Evolutionary conservation across 768 basidiomycete genomes (phyloP), one percentile per base, ranked within the genome.

Genomic region (Arthromyces matolae): DNA sequence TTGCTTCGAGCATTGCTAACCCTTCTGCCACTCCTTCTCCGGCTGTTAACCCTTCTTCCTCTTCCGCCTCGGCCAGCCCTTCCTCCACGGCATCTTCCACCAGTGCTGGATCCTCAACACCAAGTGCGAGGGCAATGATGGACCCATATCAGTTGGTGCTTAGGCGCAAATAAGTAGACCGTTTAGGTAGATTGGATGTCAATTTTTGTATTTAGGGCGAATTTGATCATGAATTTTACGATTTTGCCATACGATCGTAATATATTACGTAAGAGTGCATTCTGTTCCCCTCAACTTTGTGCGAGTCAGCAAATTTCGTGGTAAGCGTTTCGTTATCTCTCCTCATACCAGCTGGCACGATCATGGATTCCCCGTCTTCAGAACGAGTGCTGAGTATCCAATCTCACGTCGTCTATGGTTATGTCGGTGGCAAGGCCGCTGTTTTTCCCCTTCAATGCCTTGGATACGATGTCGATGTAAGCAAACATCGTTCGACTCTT

Each of bases 391-490:
- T 97, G 33, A 93, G 90, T 57, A 80, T 97, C 41, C 95, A 98
- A 59, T 92, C 89, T 2, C 95, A 97, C 59, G 95, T 97, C 49
- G 81, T 86, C 8, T 91, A 84, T 55, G 95, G 95, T 39, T 97
- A 95, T 60, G 95, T 94, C 6, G 95, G 94, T 49, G 84, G 84
- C 22, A 89, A 88, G 62, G 86, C 85, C 8, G 85, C 86, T 0
- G 77, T 82, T 5, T 88, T 87, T 57, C 84, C 86, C 1, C 80
- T 81, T 54, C 95, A 80, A 74, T 90, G 76, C 51, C 79, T 98
- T 36, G 95, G 93, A 9, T 98, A 86, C 67, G 93, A 99, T 56
- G 94, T 98, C 36, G 96, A 99, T 72, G 92, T 91, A 64, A 66
- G 79, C 68, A 52, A 27, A 27, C 20, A n/a, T 22, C 51, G 51